Base-by-base conservation (phyloP, 2,329 filamentous ascomycete species). In the Diatrype stigma region DNA sequence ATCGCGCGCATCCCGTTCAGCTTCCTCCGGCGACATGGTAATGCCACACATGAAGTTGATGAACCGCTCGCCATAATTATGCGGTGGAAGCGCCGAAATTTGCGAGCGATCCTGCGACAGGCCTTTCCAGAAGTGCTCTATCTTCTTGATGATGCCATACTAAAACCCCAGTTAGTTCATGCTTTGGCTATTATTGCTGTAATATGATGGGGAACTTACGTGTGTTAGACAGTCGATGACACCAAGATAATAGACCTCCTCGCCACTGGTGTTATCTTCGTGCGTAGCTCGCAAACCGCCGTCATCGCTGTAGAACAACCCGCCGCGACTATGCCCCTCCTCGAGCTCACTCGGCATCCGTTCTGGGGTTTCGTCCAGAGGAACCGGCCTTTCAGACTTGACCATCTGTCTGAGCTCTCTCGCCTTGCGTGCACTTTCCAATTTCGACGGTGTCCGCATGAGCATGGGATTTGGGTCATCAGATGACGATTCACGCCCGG, bases 201-300 rank as follows among this genome's bases (percentile, higher is more conserved):
- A 32, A 34, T 22, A 11, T 12, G 42, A 47, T 34, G 22, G 51
- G 2, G 32, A 48, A 82, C 89, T 83, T 80, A 96, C 91, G 69
- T 96, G 90, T 62, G 94, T 99, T 63, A 99, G 77, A 70, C 94
- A 99, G 71, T 99, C 94, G 69, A 99, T 99, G 62, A 99, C 95
- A 34, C 94, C 95, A 7, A 99, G 82, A 67, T 99, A 99, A 71
- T 99, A 99, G 40, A 99, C 91, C 71, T 96, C 90, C 49, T 96
- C 90, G 2, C 87, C 92, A 1, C 89, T 84, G 16, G 76, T 74
- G 56, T 96, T 87, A 69, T 96, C 85, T 69, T 96, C 91, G 65
- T 96, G 91, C 1, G 94, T 97, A 12, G 94, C 93, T 60, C 86
- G 81, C 70, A 96, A 91, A 3, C 94, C 94, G 46, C 94, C 94